Evolutionary conservation across 73 alveolate genomes (phyloP), one percentile per base, ranked within the genome.

Genomic region (Tetrahymena thermophila): DNA sequence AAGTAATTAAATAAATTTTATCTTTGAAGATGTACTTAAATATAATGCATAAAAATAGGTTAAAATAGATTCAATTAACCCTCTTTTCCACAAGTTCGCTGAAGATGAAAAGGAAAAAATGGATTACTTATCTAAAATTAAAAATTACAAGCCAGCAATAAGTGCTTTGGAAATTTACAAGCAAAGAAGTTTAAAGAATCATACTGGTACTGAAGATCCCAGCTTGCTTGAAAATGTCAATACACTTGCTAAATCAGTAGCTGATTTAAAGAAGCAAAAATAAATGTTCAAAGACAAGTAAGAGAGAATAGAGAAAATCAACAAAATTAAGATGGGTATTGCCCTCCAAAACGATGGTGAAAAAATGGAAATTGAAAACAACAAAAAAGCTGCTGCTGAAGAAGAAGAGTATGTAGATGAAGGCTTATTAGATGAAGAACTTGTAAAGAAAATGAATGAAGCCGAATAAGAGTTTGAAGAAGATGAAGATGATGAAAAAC

Each of bases 121-220:
- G 95, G 97, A 98, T 85, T 98, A 98, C 97, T 97, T 97, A 89
- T 96, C 96, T 35, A 94, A 98, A 85, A 93, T 98, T 85, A 98
- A 96, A 44, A 93, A 96, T 23, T 98, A 97, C 94, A 97, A 97
- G 85, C 99, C 99, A 23, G 94, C 56, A 83, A 83, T 50, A 6
- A 96, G 94, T 56, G 98, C 96, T 0, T 89, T 97, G 13, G 99
- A 97, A 35, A 85, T 97, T 17, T 95, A 97, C 56, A 71, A 96
- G 38, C 58, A 96, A 93, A 85, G 94, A 40, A 40, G 71, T 9
- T 43, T 43, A 43, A 43, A 85, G 34, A 85, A 85, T 34, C 56
- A 37, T 0, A 15, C 23, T 8, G 94, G 94, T 85, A 83, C 34
- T 34, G 56, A 85, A 8, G 71, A 85, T 40, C 71, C 71, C 1